These are phyloP conservation scores for Sherardia arvensis DNA, from an alignment of 257 asterid species.

Conservation along the genomic window DNA sequence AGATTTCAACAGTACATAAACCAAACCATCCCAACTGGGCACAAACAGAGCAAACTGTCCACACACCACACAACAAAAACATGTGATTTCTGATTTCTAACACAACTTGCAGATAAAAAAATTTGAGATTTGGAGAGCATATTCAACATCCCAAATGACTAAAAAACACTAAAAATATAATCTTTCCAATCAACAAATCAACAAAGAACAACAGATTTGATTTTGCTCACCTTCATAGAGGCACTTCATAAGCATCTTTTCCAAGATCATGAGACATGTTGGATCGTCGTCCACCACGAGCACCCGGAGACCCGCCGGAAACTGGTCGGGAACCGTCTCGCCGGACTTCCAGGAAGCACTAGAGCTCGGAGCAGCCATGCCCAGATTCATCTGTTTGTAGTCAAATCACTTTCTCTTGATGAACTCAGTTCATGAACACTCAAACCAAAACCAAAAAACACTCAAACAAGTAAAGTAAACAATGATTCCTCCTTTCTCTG, in stretches of 20 bases:
- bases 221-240: neutral
- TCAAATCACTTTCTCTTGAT: neutral
- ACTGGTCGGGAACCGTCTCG: neutral
- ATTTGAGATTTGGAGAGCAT: neutral
- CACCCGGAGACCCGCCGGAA: slow-evolving; percentile 2
- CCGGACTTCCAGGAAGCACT: neutral
- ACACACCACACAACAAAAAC: neutral
- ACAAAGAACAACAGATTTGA: neutral
- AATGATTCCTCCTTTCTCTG: neutral
- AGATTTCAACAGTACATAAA: neutral
- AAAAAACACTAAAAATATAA: too few relatives aligned
- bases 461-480: neutral
- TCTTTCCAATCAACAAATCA: neutral
- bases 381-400: neutral
- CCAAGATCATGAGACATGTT: neutral
- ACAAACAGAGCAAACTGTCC: neutral
- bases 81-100: neutral
- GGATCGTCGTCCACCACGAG: neutral
- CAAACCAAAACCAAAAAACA: neutral
- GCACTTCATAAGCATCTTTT: neutral
- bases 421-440: neutral
- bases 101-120: neutral
- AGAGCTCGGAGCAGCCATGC: neutral
- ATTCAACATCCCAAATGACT: neutral
- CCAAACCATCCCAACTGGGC: neutral